These are phyloP conservation scores for Colletotrichum euphorbiae DNA, from an alignment of 2,329 filamentous ascomycete genomes.

Conservation along the genomic window DNA sequence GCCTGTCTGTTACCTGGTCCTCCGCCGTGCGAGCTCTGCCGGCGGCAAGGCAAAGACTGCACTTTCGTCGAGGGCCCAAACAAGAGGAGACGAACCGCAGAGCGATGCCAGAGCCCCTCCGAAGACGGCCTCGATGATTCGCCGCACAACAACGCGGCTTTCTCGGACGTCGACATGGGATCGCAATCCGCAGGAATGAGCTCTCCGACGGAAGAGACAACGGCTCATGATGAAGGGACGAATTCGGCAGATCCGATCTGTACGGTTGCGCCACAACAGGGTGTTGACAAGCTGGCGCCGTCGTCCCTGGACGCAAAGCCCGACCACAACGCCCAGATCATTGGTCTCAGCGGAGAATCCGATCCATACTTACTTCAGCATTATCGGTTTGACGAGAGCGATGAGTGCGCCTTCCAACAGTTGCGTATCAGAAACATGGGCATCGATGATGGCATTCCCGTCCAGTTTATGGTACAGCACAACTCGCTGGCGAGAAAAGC, in stretches of 20 bases:
- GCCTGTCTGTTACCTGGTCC: conserved; percentile 18
- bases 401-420: conserved; percentile 30
- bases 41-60: conserved; percentile 26
- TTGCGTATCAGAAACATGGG: conserved; percentile 29
- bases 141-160: neutral
- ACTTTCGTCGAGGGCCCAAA: conserved; percentile 29
- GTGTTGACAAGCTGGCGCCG: neutral
- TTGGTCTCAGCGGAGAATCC: conserved; percentile 33
- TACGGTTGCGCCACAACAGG: neutral
- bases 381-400: conserved; percentile 25
- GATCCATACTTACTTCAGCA: conserved; percentile 26
- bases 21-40: conserved; percentile 31
- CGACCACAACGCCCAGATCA: conserved; percentile 27
- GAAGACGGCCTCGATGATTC: neutral
- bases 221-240: neutral
- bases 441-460: conserved; percentile 15
- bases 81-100: conserved; percentile 20
- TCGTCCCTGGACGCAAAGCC: conserved; percentile 11
- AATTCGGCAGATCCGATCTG: neutral
- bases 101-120: neutral
- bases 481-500: conserved; percentile 29
- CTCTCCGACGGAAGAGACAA: conserved; percentile 12
- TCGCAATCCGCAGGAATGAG: neutral
- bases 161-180: neutral
- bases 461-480: conserved; percentile 31